phyloP scores from a whole-genome alignment of 306 rosid genomes.

The Prosopis cineraria region DNA sequence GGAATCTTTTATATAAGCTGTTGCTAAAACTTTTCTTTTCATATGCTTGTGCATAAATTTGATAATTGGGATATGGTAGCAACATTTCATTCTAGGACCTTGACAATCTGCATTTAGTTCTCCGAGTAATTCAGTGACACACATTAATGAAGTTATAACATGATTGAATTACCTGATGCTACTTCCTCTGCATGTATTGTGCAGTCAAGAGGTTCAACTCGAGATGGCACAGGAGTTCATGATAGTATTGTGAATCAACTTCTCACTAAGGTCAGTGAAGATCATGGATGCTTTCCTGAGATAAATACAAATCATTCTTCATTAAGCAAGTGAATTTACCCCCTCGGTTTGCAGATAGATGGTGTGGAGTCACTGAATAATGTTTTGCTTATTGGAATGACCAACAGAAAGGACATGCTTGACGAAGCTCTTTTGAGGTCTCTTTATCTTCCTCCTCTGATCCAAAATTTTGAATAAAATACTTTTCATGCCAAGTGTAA shows the following conservation, averaged over 20 bases:
- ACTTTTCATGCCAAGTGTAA: conserved; percentile 28
- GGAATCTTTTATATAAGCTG: not conserved
- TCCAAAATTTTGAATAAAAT: conserved; percentile 16
- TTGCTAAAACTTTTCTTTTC: not conserved
- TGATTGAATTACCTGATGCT: conserved; percentile 29
- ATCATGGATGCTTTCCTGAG: conserved; percentile 28
- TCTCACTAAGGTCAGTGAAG: conserved; percentile 83
- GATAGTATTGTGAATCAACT: conserved; percentile 98
- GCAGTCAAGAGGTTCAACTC: conserved; percentile 97
- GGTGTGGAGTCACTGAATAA: conserved; percentile 97
- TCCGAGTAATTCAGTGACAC: conserved; percentile 8
- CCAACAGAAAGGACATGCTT: conserved; percentile 97
- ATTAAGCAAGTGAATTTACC: conserved; percentile 27
- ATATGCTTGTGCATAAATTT: conserved; percentile 2
- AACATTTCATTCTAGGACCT: conserved; percentile 21
- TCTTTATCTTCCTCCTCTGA: conserved; percentile 24
- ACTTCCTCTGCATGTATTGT: conserved; percentile 33
- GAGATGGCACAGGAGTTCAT: conserved; percentile 99
- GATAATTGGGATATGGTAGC: conserved; percentile 24
- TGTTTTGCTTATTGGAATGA: conserved; percentile 99
- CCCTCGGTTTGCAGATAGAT: conserved; percentile 77
- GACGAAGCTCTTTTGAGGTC: conserved; percentile 98
- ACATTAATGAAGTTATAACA: conserved; percentile 16
- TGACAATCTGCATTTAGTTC: conserved; percentile 28
- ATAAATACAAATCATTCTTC: conserved; percentile 12